Evolutionary conservation across 1,139 yeast genomes (phyloP), one percentile per base, ranked within the genome.

Genomic region (Lodderomyces beijingensis): DNA sequence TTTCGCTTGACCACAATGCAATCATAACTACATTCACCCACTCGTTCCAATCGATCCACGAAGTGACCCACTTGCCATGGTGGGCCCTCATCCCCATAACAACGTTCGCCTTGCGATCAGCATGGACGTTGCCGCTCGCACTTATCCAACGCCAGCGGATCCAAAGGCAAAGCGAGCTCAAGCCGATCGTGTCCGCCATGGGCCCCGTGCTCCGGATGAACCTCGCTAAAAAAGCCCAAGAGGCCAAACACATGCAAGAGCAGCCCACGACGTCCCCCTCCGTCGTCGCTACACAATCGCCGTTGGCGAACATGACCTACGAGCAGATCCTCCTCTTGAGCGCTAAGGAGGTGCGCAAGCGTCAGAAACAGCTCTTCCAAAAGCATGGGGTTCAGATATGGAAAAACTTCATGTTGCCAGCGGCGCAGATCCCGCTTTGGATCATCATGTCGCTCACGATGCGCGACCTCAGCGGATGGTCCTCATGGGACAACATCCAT

Each of bases 371-470:
- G 32, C 60, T 89, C 12, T 89, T 83, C 56, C 74, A 72, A 43
- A 69, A 73, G 35, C 69, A 82, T 49, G 63, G 67, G 11, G 86
- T 89, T 33, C 93, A 85, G 49, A 55, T 80, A 36, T 89, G 94
- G 89, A 88, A 87, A 52, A 80, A 84, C 47, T 61, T 79, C 37
- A 52, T 79, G 1, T 50, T 85, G 30, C 97, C 97, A 0, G 62
- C 78, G 1, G 75, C 84, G 15, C 97, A 89, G 52, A 68, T 89
- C 18, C 97, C 97, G 0, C 55, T 88, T n/a, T 89, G 96, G 95
- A 68, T 87, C 3, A 66, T 80, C 2, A 68, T 87, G 70, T 81
- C 93, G 7, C 62, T 81, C 46, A 79, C 89, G 1, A 74, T 88
- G 49, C 69, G 96, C 42, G 75, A 80, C 33, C 61, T 86, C 45